Conservation (phyloP, 345 rosid genomes). For the Anastatica hierochuntica region DNA sequence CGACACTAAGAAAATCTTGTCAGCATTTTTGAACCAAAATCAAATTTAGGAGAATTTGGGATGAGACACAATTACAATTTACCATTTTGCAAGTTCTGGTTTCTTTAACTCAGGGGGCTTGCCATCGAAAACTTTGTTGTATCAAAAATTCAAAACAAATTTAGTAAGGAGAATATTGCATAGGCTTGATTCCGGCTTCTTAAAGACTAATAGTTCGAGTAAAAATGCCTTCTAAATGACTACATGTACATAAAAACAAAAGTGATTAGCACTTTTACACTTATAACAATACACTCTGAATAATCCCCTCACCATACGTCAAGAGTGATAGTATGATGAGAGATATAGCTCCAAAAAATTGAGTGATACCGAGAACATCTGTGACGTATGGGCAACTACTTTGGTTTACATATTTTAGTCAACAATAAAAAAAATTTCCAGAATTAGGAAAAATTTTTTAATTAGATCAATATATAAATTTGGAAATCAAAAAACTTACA, state of each 20-base stretch:
- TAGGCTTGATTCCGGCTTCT: constrained; percentile 94
- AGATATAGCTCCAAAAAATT: too few relatives aligned
- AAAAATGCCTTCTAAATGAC: constrained; percentile 97
- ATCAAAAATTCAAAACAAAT: background rate
- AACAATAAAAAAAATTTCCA: too few relatives aligned
- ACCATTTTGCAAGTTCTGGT: constrained; percentile 89
- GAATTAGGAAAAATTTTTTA: too few relatives aligned
- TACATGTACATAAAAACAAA: constrained; percentile 10
- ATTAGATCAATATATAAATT: too few relatives aligned
- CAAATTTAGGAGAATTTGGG: background rate
- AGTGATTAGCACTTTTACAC: too few relatives aligned
- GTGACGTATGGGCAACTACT: too few relatives aligned
- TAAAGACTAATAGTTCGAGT: constrained; percentile 81
- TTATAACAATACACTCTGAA: too few relatives aligned
- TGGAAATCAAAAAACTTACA: too few relatives aligned
- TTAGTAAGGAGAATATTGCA: constrained; percentile 35
- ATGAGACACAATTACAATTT: background rate
- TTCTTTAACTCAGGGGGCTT: constrained; percentile 82
- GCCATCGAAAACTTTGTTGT: constrained; percentile 84
- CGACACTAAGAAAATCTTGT: background rate
- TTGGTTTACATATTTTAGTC: too few relatives aligned
- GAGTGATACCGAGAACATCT: too few relatives aligned
- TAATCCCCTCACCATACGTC: too few relatives aligned
- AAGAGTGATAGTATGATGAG: too few relatives aligned
- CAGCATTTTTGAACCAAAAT: background rate